Conservation (phyloP, 768 basidiomycete genomes). For the Mycena crocata region DNA sequence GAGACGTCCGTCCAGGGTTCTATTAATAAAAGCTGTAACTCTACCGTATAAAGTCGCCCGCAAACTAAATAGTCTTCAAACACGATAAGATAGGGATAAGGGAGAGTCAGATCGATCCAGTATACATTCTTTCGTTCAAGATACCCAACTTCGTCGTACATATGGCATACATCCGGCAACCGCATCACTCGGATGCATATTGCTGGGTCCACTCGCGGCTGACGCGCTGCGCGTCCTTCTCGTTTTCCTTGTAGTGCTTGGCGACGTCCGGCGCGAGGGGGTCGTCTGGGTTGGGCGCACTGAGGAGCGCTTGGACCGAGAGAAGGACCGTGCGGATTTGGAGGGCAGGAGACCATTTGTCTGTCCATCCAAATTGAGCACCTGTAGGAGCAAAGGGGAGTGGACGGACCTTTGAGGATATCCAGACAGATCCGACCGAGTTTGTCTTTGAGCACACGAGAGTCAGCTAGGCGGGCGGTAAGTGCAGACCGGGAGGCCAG, state of each 20-base stretch:
- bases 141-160: conserved; percentile 26
- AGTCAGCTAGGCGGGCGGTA: conserved; percentile 6
- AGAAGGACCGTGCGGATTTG: conserved; percentile 98
- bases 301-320: conserved; percentile 96
- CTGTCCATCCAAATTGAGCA: conserved; percentile 50
- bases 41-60: conserved; percentile 16
- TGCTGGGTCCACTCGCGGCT: conserved; percentile 96
- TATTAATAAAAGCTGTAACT: conserved; percentile 12
- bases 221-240: conserved; percentile 91
- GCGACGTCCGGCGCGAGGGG: conserved; percentile 95
- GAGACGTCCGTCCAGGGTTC: neutral
- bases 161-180: conserved; percentile 2
- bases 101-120: conserved; percentile 21
- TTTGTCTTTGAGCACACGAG: conserved; percentile 74
- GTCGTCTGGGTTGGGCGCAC: conserved; percentile 96
- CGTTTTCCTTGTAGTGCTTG: conserved; percentile 98
- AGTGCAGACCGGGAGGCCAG: neutral
- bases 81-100: neutral
- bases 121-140: conserved; percentile 29
- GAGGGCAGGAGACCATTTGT: conserved; percentile 99
- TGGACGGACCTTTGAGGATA: conserved; percentile 87
- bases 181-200: conserved; percentile 64
- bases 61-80: conserved; percentile 11
- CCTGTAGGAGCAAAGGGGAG: neutral
- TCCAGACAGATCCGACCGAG: conserved; percentile 98